These are phyloP conservation scores for Fraxinus floribunda DNA, from an alignment of 305 asterid species.

Conservation along the genomic window DNA sequence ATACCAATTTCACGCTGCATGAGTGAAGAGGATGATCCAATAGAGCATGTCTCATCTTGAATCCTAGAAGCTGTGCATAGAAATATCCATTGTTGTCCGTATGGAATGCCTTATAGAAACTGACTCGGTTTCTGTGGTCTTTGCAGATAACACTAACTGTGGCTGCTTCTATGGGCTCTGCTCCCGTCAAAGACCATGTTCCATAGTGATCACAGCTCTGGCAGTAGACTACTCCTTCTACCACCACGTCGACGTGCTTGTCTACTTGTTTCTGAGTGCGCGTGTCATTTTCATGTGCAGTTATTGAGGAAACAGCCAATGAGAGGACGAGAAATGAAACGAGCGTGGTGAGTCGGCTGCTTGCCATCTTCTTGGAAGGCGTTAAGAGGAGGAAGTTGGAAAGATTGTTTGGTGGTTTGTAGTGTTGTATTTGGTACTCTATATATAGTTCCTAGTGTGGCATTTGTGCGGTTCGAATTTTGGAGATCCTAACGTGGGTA, in stretches of 20 bases:
- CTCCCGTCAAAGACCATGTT: slow-evolving; percentile 54
- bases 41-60: slow-evolving; percentile 58
- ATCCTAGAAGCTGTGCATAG: slow-evolving; percentile 71
- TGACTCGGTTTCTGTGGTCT: slow-evolving; percentile 55
- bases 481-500: slow-evolving; percentile 45
- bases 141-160: slow-evolving; percentile 77
- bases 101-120: slow-evolving; percentile 66
- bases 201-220: slow-evolving; percentile 57
- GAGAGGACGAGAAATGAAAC: slow-evolving; percentile 38
- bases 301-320: slow-evolving; percentile 31
- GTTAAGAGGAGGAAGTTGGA: background rate
- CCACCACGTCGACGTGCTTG: slow-evolving; percentile 51
- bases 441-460: slow-evolving; percentile 12
- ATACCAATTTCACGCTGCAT: slow-evolving; percentile 66
- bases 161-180: slow-evolving; percentile 56
- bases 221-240: slow-evolving; percentile 78
- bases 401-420: slow-evolving; percentile 22
- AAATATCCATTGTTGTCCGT: slow-evolving; percentile 63
- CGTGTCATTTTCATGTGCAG: slow-evolving; percentile 22
- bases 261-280: slow-evolving; percentile 23
- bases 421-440: slow-evolving; percentile 9
- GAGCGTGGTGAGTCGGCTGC: slow-evolving; percentile 36
- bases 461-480: slow-evolving; percentile 21
- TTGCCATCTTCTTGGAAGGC: slow-evolving; percentile 48
- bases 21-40: slow-evolving; percentile 89